Base-by-base conservation (phyloP, 2,329 filamentous ascomycete species). In the Aspergillus floridensis region DNA sequence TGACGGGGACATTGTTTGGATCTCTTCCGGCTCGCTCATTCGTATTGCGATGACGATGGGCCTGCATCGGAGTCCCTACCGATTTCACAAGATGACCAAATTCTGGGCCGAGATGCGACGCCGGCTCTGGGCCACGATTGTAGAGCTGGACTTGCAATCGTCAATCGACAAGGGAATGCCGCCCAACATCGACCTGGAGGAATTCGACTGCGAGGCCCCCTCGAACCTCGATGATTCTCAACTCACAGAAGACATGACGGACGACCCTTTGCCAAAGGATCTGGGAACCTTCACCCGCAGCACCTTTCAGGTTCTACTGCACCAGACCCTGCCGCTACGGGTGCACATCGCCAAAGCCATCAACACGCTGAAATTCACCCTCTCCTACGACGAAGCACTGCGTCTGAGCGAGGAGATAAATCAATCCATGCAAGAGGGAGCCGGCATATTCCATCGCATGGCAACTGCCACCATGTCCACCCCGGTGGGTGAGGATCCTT, bases 61-160 rank as follows among this genome's bases (percentile, higher is more conserved):
- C 2, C 58, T 80, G 11, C 76, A 80, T 61, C 72, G 74, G 1
- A 72, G 78, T 49, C 76, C 77, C 8, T 61, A 65, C 7, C 66
- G 67, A 3, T 73, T 77, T 19, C 63, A 65, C 2, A 72, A 74
- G 21, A 72, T 77, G 48, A 70, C 70, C 4, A 57, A 62, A 1
- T 79, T 66, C 72, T 80, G 57, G 81, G 65, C 61, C 0, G 79
- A 81, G 58, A 77, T 80, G 70, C 75, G 77, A 16, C 73, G 78
- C 19, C 71, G 77, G n/a, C 57, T 80, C 3, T 80, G 78, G 78
- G 70, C 73, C n/a, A 78, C 77, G 0, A 73, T 80, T 8, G 58
- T 79, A 11, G 76, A 80, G 59, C 61, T 79, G 29, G 74, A 77
- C 52, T 59, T 80, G 21, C 73, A 76, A 57, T 70, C 73, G 2